phyloP scores from a whole-genome alignment of 2,329 filamentous ascomycete species.

The Aspergillus proliferans region DNA sequence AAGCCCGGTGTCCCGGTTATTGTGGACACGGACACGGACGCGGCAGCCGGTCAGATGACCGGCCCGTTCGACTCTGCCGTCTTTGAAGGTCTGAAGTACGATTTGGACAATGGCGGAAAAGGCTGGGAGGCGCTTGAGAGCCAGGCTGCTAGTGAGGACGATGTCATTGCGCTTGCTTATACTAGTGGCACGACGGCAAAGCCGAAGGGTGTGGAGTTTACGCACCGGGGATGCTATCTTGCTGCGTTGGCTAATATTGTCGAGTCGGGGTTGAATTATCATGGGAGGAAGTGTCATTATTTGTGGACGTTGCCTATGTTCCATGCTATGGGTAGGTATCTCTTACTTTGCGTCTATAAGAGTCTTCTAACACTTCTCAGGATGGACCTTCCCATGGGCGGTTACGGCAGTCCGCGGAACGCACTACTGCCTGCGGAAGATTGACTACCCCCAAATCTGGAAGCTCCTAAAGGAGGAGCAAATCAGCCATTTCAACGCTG shows the following conservation, averaged over 20 bases:
- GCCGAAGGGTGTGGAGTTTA: conserved; percentile 91
- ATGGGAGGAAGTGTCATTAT: conserved; percentile 67
- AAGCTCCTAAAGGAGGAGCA: conserved; percentile 73
- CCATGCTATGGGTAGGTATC: conserved; percentile 56
- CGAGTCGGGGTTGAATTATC: conserved; percentile 75
- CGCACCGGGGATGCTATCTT: conserved; percentile 80
- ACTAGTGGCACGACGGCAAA: conserved; percentile 87
- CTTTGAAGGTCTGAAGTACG: conserved; percentile 69
- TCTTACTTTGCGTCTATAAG: neutral
- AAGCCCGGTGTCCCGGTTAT: conserved; percentile 64
- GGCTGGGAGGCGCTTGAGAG: conserved; percentile 74
- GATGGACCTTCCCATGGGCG: conserved; percentile 86
- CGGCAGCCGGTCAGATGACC: conserved; percentile 62
- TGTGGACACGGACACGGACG: conserved; percentile 79
- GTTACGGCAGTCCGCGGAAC: conserved; percentile 91
- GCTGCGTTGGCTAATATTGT: conserved; percentile 79
- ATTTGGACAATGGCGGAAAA: conserved; percentile 56
- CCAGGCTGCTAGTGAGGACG: conserved; percentile 68
- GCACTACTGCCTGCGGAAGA: conserved; percentile 88
- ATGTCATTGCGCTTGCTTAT: conserved; percentile 79
- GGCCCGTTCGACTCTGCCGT: conserved; percentile 82
- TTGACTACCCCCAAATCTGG: conserved; percentile 94
- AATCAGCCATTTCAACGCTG: conserved; percentile 93
- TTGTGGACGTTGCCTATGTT: conserved; percentile 92
- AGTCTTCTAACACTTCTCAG: conserved; percentile 18